Conservation (phyloP, 2,329 filamentous ascomycete genomes). For the Clarireedia paspali region DNA sequence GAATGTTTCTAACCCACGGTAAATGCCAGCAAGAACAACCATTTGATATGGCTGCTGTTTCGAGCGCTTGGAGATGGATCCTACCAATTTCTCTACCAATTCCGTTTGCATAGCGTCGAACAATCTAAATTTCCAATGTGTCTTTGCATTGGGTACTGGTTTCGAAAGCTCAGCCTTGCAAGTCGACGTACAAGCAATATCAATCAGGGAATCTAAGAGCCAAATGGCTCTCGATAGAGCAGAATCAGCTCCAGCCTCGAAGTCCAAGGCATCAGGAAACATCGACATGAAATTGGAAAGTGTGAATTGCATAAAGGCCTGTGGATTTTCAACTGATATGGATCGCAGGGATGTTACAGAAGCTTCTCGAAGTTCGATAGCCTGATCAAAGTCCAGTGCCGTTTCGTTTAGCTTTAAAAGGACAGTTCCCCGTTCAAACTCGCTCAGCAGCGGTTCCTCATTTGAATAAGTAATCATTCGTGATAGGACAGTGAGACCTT, state of each 20-base stretch:
- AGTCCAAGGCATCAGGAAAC: conserved; percentile 17
- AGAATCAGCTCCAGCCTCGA: not conserved
- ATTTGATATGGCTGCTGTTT: conserved; percentile 18
- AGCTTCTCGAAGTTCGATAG: conserved; percentile 14
- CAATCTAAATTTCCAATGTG: conserved; percentile 16
- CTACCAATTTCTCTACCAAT: conserved; percentile 15
- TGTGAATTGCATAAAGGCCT: conserved; percentile 19
- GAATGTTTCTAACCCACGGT: conserved; percentile 18
- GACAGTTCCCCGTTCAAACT: conserved; percentile 18
- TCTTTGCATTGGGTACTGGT: not conserved
- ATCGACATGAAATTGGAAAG: conserved; percentile 19
- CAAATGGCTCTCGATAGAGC: conserved; percentile 12
- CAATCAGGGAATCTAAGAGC: conserved; percentile 16
- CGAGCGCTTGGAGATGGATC: conserved; percentile 7
- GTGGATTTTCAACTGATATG: conserved; percentile 19
- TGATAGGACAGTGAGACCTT: conserved; percentile 22
- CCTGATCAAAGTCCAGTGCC: conserved; percentile 9
- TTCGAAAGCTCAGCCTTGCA: conserved; percentile 9
- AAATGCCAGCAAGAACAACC: conserved; percentile 20
- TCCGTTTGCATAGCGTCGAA: conserved; percentile 17
- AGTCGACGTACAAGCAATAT: conserved; percentile 17
- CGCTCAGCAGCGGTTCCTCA: conserved; percentile 13
- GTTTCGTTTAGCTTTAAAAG: conserved; percentile 21
- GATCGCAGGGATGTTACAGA: conserved; percentile 19
- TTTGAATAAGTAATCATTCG: conserved; percentile 17